phyloP scores from a whole-genome alignment of 2,329 filamentous ascomycete species.

The Macrophomina phaseolina region DNA sequence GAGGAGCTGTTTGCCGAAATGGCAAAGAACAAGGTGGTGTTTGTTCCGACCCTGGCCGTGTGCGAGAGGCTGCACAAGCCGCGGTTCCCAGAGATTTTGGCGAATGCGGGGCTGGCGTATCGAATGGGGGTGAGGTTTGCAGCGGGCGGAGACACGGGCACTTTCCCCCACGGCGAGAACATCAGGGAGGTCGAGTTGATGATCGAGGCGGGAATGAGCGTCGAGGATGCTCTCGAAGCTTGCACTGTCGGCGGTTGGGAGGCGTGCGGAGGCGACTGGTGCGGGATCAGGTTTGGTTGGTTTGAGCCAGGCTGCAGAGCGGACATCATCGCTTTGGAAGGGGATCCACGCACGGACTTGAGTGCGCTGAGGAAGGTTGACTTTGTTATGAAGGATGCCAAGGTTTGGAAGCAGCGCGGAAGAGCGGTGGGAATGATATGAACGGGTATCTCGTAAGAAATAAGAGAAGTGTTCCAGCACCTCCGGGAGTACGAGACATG shows the following conservation, averaged over 20 bases:
- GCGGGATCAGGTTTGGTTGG: constrained; percentile 59
- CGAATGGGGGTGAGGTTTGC: constrained; percentile 28
- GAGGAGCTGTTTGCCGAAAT: constrained; percentile 52
- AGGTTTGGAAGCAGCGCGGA: constrained; percentile 53
- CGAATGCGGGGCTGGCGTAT: constrained; percentile 48
- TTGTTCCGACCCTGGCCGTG: constrained; percentile 60
- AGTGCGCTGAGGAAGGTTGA: constrained; percentile 54
- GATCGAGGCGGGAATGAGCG: constrained; percentile 56
- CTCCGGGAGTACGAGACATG: no score
- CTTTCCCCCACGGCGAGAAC: constrained; percentile 60
- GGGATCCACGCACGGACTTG: constrained; percentile 51
- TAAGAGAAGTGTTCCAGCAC: background rate
- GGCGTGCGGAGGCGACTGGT: constrained; percentile 59
- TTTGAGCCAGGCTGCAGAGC: constrained; percentile 57
- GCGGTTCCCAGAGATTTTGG: constrained; percentile 29
- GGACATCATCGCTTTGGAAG: constrained; percentile 58
- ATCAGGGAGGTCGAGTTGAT: constrained; percentile 62
- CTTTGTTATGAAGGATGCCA: constrained; percentile 65
- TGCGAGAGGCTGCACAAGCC: constrained; percentile 40
- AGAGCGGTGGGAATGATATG: constrained; percentile 19
- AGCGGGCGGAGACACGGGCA: constrained; percentile 32
- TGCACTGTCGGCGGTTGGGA: constrained; percentile 62
- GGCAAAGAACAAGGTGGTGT: constrained; percentile 53
- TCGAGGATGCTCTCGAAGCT: constrained; percentile 57
- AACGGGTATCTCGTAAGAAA: constrained; percentile 2